Evolutionary conservation across 2,329 filamentous ascomycete species (phyloP).

Genomic region (Chaetomium sp.): DNA sequence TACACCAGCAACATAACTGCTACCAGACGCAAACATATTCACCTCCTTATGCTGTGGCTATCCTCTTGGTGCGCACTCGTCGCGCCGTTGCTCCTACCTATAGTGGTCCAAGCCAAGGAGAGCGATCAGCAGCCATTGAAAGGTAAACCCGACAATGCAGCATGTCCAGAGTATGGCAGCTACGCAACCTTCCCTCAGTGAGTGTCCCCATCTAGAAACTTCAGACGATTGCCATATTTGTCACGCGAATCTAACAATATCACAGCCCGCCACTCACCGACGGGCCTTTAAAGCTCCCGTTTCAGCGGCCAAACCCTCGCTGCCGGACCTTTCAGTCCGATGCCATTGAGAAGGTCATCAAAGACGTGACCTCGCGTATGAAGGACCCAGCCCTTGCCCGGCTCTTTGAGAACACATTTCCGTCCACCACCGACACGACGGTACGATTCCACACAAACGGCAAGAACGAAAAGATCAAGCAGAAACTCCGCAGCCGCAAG

Average conservation of each 20-base stretch:
- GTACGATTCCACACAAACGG: conserved; percentile 78
- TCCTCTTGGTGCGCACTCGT: conserved; percentile 14
- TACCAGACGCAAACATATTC: neutral
- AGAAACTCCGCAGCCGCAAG: conserved; percentile 27
- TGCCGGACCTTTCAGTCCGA: conserved; percentile 89
- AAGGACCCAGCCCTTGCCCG: conserved; percentile 81
- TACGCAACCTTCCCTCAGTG: conserved; percentile 56
- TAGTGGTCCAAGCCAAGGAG: conserved; percentile 7
- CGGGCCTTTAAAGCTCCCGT: conserved; percentile 74
- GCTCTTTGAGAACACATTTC: conserved; percentile 92
- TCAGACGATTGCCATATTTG: conserved; percentile 15
- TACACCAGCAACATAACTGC: too few species aligned
- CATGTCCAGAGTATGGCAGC: conserved; percentile 58
- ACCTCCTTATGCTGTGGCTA: conserved; percentile 6
- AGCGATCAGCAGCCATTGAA: conserved; percentile 27
- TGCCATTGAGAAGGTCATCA: conserved; percentile 80
- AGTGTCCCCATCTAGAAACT: conserved; percentile 26
- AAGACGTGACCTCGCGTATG: conserved; percentile 72
- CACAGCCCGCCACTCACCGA: conserved; percentile 68
- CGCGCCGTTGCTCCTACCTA: conserved; percentile 15
- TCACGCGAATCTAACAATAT: conserved; percentile 4
- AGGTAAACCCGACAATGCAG: conserved; percentile 31
- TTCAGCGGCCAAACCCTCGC: conserved; percentile 69
- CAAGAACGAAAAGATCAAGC: conserved; percentile 32
- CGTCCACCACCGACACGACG: conserved; percentile 85